Evolutionary conservation across 257 asterid species (phyloP).

Genomic region (Forsythia suspensa): DNA sequence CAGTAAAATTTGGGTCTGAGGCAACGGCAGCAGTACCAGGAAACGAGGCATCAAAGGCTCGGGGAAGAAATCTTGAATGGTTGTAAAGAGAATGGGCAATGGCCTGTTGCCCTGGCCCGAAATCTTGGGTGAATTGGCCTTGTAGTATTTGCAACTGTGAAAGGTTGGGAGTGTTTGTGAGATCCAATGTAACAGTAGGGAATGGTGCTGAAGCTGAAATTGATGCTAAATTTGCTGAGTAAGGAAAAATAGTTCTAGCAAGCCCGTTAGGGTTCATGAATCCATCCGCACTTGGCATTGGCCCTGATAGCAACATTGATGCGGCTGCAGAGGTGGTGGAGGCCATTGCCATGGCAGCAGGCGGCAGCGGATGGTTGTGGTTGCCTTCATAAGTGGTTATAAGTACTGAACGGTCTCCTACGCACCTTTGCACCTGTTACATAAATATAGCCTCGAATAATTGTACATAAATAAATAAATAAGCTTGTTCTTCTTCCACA

Average conservation of each 20-base stretch:
- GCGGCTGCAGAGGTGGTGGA: slow-evolving; percentile 49
- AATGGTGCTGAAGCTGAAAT: slow-evolving; percentile 54
- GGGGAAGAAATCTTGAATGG: slow-evolving; percentile 5
- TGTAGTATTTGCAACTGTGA: not conserved
- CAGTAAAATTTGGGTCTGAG: slow-evolving; percentile 40
- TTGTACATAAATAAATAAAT: no score
- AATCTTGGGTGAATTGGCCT: not conserved
- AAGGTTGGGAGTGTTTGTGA: slow-evolving; percentile 19
- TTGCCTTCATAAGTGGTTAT: slow-evolving; percentile 49
- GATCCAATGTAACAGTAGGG: slow-evolving; percentile 52
- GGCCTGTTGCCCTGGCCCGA: not conserved
- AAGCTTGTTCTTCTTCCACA: no score
- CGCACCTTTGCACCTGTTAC: slow-evolving; percentile 46
- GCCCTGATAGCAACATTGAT: slow-evolving; percentile 38
- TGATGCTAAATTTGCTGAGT: slow-evolving; percentile 33
- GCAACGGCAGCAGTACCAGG: slow-evolving; percentile 31
- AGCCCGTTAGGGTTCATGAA: slow-evolving; percentile 17
- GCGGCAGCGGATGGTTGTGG: slow-evolving; percentile 56
- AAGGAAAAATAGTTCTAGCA: slow-evolving; percentile 19
- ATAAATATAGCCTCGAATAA: not conserved
- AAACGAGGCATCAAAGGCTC: not conserved
- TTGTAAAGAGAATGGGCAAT: not conserved
- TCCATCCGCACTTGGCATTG: slow-evolving; percentile 37
- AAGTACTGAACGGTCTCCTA: slow-evolving; percentile 38
- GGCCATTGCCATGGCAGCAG: slow-evolving; percentile 53